phyloP scores from a whole-genome alignment of 1,284 basidiomycete species.

The Porodaedalea pini region DNA sequence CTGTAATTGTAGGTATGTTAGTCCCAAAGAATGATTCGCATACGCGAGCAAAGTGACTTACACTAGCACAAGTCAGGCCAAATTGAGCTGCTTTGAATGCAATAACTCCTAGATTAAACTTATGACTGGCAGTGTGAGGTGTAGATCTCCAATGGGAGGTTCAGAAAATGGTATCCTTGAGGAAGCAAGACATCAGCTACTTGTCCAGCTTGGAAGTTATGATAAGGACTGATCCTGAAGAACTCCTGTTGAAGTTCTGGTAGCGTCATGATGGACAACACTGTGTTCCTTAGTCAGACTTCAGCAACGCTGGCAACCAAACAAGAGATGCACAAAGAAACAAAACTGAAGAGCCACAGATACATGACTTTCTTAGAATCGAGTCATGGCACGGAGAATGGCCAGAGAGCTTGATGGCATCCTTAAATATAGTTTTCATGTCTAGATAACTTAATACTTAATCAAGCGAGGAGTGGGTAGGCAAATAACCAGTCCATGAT shows the following conservation, averaged over 20 bases:
- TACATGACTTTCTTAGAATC: no score
- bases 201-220: background rate
- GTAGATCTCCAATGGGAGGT: constrained; percentile 51
- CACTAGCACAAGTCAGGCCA: constrained; percentile 56
- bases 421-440: no score
- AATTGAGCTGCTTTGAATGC: constrained; percentile 44
- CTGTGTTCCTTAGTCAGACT: constrained; percentile 3
- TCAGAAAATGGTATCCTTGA: constrained; percentile 68
- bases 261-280: background rate
- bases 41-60: no score
- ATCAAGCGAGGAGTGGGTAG: no score
- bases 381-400: no score
- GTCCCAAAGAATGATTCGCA: no score
- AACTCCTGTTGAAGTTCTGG: constrained; percentile 3
- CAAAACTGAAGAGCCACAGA: no score
- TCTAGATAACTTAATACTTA: no score
- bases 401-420: no score
- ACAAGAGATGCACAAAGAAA: background rate
- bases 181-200: no score
- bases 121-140: constrained; percentile 61
- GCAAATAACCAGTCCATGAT: no score
- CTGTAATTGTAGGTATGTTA: no score
- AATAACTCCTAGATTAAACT: constrained; percentile 41
- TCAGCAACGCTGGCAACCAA: background rate
- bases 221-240: background rate